Base-by-base conservation (phyloP, 148 eudicot species). In the Spergularia bocconei region DNA sequence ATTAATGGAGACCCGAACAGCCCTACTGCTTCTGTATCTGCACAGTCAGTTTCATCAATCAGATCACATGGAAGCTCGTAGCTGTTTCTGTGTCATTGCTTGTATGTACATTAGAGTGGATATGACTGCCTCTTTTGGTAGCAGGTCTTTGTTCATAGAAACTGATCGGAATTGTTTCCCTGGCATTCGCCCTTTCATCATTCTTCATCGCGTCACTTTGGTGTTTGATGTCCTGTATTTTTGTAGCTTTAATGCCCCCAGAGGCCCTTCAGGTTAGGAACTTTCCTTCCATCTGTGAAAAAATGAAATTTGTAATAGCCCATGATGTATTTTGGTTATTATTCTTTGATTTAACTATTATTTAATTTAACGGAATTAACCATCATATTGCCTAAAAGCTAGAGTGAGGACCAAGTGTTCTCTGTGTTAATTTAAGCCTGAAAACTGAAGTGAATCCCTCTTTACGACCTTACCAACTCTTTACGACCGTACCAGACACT, bases 11-110 rank as follows among this genome's bases (percentile, higher is more conserved):
- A 93, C 33, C 80, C 74, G 36, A 87, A 82, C 79, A 93, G 98
- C 81, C 98, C 97, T 21, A 93, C 97, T 53, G 98, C 98, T 80
- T 91, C 98, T 54, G 91, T 93, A 54, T 93, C 98, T 7, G 98
- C 98, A 11, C 98, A 93, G 60, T 93, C 98, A 38, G 85, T 89
- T 66, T 93, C 98, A 56, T 91, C 98, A 2, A 75, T 80, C 74
- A 86, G 89, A 85, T 93, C 98, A 71, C 97, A 91, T 83, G 97
- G 97, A 67, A 93, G 98, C 77, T 89, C 92, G 55, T 93, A 82
- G 80, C 72, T 20, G 41, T 72, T 67, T 54, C 48, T 44, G 48
- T 54, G 25, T 59, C 47, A 29, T 29, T 29, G 44, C 75, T 41
- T 77, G n/a, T 70, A 75, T 87, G 91, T 89, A 87, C 15, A 87